These are phyloP conservation scores for Verticillium albo-atrum DNA, from an alignment of 2,329 filamentous ascomycete genomes.

Conservation along the genomic window DNA sequence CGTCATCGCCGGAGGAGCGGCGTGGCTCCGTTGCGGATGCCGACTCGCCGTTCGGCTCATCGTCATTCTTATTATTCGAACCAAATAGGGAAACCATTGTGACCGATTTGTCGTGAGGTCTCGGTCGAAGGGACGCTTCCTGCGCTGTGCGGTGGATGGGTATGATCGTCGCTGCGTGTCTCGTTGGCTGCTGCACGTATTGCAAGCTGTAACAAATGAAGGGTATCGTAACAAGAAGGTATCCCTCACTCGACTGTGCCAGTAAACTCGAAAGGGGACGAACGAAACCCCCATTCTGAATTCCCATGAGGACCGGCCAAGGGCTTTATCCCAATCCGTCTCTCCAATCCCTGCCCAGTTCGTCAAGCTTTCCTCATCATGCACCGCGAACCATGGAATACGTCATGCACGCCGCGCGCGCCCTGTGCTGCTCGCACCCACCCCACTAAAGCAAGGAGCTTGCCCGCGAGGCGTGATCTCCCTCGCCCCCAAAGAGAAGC, in stretches of 20 bases:
- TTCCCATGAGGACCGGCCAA: background rate
- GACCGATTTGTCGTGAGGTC: background rate
- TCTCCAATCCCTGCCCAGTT: background rate
- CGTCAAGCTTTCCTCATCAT: background rate
- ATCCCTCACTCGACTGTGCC: background rate
- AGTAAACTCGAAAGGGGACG: background rate
- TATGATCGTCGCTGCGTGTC: background rate
- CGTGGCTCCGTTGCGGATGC: background rate
- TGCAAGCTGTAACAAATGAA: background rate
- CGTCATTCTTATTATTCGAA: background rate
- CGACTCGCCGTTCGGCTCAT: background rate
- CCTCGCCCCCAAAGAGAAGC: too few species aligned
- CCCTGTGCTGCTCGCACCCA: background rate
- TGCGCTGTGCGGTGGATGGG: background rate
- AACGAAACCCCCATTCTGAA: background rate
- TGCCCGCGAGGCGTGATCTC: too few species aligned
- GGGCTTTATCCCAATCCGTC: background rate
- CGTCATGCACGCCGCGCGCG: background rate
- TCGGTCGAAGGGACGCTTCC: background rate
- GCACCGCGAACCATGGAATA: background rate
- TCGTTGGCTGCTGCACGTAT: background rate
- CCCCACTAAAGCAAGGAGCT: background rate
- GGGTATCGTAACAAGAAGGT: background rate
- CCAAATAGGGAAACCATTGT: constrained; percentile 1
- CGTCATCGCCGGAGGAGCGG: background rate